A percentile compares a stretch with the other conserved stretches of the same genome.
Evolutionary conservation across 2,329 filamentous ascomycete species (phyloP).

Genomic region (Ophiostoma sp.): DNA sequence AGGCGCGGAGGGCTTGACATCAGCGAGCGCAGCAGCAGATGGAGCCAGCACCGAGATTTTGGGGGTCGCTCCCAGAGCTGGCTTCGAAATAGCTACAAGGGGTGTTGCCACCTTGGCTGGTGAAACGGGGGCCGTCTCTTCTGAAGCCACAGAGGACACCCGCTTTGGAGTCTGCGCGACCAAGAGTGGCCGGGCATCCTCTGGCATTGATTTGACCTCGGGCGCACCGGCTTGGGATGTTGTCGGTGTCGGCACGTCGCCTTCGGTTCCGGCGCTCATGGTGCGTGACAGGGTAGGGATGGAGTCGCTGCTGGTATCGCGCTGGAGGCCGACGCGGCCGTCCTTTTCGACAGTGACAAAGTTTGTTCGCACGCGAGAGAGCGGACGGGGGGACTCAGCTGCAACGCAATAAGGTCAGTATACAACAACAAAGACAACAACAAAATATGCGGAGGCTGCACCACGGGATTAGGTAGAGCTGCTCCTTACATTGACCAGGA

Average conservation of each 20-base stretch:
- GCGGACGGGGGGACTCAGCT: slow-evolving; percentile 53
- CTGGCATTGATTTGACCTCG: slow-evolving; percentile 14
- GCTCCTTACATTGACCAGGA: slow-evolving; percentile 38
- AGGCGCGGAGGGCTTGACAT: background rate
- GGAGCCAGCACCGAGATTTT: background rate
- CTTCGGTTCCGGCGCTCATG: slow-evolving; percentile 37
- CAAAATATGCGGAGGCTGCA: slow-evolving; percentile 27
- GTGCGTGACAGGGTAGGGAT: slow-evolving; percentile 35
- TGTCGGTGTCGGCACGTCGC: slow-evolving; percentile 36
- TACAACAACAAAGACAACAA: background rate
- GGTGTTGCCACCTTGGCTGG: slow-evolving; percentile 13
- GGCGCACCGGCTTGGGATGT: background rate
- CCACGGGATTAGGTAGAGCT: background rate
- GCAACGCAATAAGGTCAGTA: slow-evolving; percentile 9
- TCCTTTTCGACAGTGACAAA: slow-evolving; percentile 69
- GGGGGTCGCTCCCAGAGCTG: slow-evolving; percentile 1
- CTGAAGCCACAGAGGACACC: slow-evolving; percentile 5
- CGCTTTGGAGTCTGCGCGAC: slow-evolving; percentile 13
- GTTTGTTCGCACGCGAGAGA: slow-evolving; percentile 69
- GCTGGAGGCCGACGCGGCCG: slow-evolving; percentile 50
- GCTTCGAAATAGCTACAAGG: background rate
- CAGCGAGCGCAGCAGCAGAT: background rate
- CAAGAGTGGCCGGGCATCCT: slow-evolving; percentile 31
- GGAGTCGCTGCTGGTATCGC: slow-evolving; percentile 42
- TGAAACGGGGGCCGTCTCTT: slow-evolving; percentile 12